Conservation (phyloP, 768 basidiomycete species). For the Rhizopogon vinicolor region DNA sequence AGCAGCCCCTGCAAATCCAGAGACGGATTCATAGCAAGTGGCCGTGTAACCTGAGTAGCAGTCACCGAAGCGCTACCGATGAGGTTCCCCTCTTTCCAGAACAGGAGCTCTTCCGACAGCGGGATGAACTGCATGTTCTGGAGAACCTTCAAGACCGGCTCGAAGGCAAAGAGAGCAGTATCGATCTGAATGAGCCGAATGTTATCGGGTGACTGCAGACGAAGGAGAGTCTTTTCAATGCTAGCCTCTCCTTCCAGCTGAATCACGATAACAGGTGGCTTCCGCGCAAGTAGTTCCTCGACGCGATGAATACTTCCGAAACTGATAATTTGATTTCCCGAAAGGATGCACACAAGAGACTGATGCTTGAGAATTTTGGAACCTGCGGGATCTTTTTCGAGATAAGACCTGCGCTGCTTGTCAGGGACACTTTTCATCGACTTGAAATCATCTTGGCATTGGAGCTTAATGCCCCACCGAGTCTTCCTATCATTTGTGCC, state of each 20-base stretch:
- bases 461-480: constrained; percentile 39
- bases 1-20: constrained; percentile 40
- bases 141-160: constrained; percentile 56
- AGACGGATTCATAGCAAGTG: constrained; percentile 25
- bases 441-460: constrained; percentile 32
- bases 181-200: constrained; percentile 53
- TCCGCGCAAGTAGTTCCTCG: constrained; percentile 44
- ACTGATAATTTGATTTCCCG: constrained; percentile 42
- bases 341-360: constrained; percentile 48
- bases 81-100: constrained; percentile 38
- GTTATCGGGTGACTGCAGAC: constrained; percentile 30
- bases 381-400: constrained; percentile 30
- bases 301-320: constrained; percentile 53
- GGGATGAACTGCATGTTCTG: constrained; percentile 43
- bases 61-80: constrained; percentile 8
- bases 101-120: constrained; percentile 45
- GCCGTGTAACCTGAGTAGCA: constrained; percentile 19
- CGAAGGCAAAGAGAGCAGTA: constrained; percentile 57
- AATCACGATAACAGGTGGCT: constrained; percentile 47
- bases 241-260: constrained; percentile 44
- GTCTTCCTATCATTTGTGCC: constrained; percentile 18
- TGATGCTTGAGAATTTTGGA: constrained; percentile 45
- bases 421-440: constrained; percentile 29
- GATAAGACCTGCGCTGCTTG: constrained; percentile 33
- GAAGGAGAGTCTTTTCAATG: constrained; percentile 33